Percentiles rank a stretch among this genome's conserved stretches.
phyloP scores from a whole-genome alignment of 202 grass and related monocot species.

The Schoenoplectus tabernaemontani region DNA sequence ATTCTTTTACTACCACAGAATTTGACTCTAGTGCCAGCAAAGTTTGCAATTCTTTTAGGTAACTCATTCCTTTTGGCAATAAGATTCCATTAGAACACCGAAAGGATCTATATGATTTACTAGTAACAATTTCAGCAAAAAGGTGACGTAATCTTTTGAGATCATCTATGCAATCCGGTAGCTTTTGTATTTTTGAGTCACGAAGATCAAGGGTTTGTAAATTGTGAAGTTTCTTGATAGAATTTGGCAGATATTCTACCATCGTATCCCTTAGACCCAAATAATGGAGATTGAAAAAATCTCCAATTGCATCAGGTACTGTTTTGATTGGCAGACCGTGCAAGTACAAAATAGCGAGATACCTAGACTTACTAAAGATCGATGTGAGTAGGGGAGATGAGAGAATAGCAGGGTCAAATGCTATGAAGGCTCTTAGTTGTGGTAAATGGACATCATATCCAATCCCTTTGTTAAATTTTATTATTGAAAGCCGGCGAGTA shows the following conservation, averaged over 20 bases:
- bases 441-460: background rate
- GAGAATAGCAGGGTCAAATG: background rate
- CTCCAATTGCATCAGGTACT: slow-evolving; percentile 5
- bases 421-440: slow-evolving; percentile 9
- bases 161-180: slow-evolving; percentile 11
- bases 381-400: background rate
- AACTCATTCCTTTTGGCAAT: background rate
- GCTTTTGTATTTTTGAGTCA: background rate
- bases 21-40: slow-evolving; percentile 23
- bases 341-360: slow-evolving; percentile 22
- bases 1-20: slow-evolving; percentile 5
- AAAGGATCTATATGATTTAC: background rate
- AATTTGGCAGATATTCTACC: slow-evolving; percentile 9
- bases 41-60: slow-evolving; percentile 40
- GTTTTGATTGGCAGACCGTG: background rate
- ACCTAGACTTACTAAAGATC: background rate
- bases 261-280: slow-evolving; percentile 21
- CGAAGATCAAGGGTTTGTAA: slow-evolving; percentile 18
- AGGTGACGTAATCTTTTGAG: slow-evolving; percentile 3
- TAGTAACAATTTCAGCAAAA: background rate
- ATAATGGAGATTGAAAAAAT: slow-evolving; percentile 30
- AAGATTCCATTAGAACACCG: background rate
- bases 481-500: slow-evolving; percentile 19
- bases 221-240: slow-evolving; percentile 12
- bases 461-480: background rate